These are phyloP conservation scores for Trichosporon coremiiforme DNA, from an alignment of 1,284 basidiomycete genomes.

Conservation along the genomic window DNA sequence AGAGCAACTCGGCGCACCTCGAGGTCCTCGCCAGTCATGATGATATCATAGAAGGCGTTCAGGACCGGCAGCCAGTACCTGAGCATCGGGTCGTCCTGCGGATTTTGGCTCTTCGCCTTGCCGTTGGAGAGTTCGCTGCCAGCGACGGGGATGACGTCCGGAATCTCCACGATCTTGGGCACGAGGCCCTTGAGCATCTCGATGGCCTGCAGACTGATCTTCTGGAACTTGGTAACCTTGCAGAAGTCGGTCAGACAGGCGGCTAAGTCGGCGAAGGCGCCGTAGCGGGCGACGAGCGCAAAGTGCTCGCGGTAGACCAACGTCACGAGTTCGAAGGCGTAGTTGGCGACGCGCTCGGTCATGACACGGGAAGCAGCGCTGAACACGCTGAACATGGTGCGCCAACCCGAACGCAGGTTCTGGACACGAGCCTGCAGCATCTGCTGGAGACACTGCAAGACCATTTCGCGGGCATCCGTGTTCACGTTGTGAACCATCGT, in stretches of 20 bases:
- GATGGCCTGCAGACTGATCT: conserved; percentile 93
- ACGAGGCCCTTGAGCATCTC: conserved; percentile 93
- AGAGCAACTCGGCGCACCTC: conserved; percentile 95
- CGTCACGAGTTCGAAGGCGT: conserved; percentile 95
- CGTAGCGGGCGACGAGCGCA: conserved; percentile 82
- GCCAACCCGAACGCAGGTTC: conserved; percentile 97
- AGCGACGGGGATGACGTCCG: conserved; percentile 60
- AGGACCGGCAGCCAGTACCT: conserved; percentile 96
- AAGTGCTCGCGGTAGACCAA: conserved; percentile 90
- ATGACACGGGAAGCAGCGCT: conserved; percentile 92
- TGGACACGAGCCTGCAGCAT: conserved; percentile 96
- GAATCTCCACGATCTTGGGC: conserved; percentile 82
- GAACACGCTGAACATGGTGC: conserved; percentile 98
- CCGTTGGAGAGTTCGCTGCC: conserved; percentile 18
- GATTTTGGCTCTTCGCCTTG: conserved; percentile 31
- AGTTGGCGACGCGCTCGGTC: conserved; percentile 90
- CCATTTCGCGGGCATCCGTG: conserved; percentile 95
- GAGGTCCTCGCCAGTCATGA: conserved; percentile 99
- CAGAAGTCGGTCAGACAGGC: conserved; percentile 99
- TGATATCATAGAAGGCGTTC: conserved; percentile 97
- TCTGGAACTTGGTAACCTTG: conserved; percentile 98
- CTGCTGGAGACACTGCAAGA: conserved; percentile 96
- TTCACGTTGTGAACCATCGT: conserved; percentile 97
- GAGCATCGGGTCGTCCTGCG: conserved; percentile 78
- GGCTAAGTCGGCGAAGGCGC: conserved; percentile 92